Conservation (phyloP, 1,139 yeast species). For the Yamadazyma oceani region DNA sequence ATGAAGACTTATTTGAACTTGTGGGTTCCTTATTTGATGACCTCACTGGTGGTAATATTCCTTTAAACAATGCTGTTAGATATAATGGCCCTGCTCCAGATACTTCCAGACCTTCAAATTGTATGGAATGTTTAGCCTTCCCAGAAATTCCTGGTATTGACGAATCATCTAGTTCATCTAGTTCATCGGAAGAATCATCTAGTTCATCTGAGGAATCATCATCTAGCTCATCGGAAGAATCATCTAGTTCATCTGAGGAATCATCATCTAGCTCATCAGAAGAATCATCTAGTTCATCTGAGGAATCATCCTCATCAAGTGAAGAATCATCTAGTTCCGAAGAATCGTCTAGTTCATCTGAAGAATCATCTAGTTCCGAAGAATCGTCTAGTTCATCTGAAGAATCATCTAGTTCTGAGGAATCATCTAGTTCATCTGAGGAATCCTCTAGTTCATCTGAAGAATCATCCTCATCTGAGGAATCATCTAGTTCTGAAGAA, state of each 20-base stretch:
- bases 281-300: slow-evolving; percentile 1
- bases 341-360: slow-evolving; percentile 1
- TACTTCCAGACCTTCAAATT: slow-evolving; percentile 11
- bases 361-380: slow-evolving; percentile 2
- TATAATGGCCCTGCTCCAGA: slow-evolving; percentile 19
- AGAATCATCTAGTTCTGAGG: slow-evolving; percentile 5
- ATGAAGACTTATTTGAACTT: slow-evolving; percentile 9
- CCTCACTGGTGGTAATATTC: slow-evolving; percentile 13
- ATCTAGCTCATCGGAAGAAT: slow-evolving; percentile 3
- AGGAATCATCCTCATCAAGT: neutral
- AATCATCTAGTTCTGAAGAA: slow-evolving; percentile 2
- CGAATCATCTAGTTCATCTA: slow-evolving; percentile 6
- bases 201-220: slow-evolving; percentile 3
- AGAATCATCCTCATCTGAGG: slow-evolving; percentile 2
- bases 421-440: slow-evolving; percentile 5
- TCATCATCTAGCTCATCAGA: slow-evolving; percentile 2
- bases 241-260: slow-evolving; percentile 4
- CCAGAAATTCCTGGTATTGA: slow-evolving; percentile 12
- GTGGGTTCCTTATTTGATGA: slow-evolving; percentile 4
- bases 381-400: slow-evolving; percentile 8
- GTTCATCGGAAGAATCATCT: slow-evolving; percentile 3
- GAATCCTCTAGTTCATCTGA: slow-evolving; percentile 5
- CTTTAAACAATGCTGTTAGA: slow-evolving; percentile 12
- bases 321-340: slow-evolving; percentile 1
- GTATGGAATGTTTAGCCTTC: slow-evolving; percentile 12